phyloP scores from a whole-genome alignment of 2,329 filamentous ascomycete genomes.

The Leptosphaerulina australis region DNA sequence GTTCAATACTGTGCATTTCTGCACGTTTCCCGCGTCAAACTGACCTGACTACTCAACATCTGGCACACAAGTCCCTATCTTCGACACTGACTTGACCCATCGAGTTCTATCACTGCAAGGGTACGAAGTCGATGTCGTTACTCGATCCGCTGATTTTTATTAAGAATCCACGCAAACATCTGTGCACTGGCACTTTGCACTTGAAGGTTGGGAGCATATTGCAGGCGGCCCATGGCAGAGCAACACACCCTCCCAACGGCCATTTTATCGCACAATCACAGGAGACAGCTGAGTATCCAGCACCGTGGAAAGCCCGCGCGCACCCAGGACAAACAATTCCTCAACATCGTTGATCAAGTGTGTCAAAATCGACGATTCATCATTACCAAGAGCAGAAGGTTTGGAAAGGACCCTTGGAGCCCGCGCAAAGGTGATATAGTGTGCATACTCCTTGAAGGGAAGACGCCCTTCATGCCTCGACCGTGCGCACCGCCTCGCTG shows the following conservation, averaged over 20 bases:
- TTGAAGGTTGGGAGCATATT: too few species aligned
- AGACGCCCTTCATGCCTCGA: slow-evolving; percentile 10
- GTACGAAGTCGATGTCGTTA: too few species aligned
- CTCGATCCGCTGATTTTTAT: too few species aligned
- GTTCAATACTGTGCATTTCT: neutral
- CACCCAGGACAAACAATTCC: neutral
- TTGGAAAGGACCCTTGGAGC: neutral
- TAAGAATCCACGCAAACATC: too few species aligned
- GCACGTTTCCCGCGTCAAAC: too few species aligned
- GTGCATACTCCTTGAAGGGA: slow-evolving; percentile 13
- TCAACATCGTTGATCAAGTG: neutral
- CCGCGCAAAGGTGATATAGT: slow-evolving; percentile 9
- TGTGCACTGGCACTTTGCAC: too few species aligned
- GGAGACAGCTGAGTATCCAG: neutral
- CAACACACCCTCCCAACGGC: too few species aligned
- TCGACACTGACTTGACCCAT: too few species aligned
- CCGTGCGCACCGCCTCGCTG: neutral
- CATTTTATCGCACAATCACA: slow-evolving; percentile 2
- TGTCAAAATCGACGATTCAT: slow-evolving; percentile 12
- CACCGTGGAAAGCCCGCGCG: neutral
- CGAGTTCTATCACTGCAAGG: too few species aligned
- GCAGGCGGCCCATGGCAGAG: too few species aligned
- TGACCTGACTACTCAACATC: too few species aligned
- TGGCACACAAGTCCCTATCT: too few species aligned
- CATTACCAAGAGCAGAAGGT: neutral